Percentiles rank a stretch among this genome's conserved stretches.
These are phyloP conservation scores for Clavispora asparagi DNA, from an alignment of 805 yeast species.

Conservation along the genomic window DNA sequence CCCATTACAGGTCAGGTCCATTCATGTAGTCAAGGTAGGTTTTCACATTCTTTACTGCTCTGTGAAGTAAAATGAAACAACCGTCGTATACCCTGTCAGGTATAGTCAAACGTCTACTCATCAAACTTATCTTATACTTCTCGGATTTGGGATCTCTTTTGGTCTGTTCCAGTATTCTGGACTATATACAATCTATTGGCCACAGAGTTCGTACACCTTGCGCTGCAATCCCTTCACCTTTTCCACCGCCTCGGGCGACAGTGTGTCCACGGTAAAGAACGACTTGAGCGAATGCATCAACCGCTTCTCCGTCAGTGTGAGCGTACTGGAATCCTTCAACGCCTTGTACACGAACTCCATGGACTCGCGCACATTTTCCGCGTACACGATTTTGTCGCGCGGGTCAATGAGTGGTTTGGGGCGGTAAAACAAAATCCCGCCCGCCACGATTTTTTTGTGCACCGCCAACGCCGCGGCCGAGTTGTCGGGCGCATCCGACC, in stretches of 20 bases:
- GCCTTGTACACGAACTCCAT: constrained; percentile 19
- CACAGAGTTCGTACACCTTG: constrained; percentile 6
- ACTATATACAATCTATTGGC: neutral
- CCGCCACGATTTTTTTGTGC: constrained; percentile 23
- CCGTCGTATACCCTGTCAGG: too few species aligned
- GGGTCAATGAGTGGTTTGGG: constrained; percentile 20
- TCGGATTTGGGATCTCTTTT: neutral
- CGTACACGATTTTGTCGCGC: constrained; percentile 13
- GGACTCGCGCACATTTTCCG: constrained; percentile 17
- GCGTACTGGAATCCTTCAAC: constrained; percentile 14
- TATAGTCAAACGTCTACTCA: too few species aligned
- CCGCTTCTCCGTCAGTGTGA: constrained; percentile 14
- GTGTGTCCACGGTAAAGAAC: constrained; percentile 12
- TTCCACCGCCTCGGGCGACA: constrained; percentile 10
- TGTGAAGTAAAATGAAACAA: too few species aligned
- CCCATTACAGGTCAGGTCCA: too few species aligned
- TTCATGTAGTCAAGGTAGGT: too few species aligned
- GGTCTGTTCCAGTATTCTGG: neutral
- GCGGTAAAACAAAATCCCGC: constrained; percentile 25
- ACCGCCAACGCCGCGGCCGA: constrained; percentile 10
- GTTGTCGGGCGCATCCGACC: constrained; percentile 19
- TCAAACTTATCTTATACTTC: too few species aligned
- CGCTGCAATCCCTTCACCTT: constrained; percentile 8
- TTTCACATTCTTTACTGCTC: too few species aligned
- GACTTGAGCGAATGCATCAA: constrained; percentile 16